A percentile compares a stretch with the other conserved stretches of the same genome.
Evolutionary conservation across 2,329 filamentous ascomycete genomes (phyloP).

Genomic region (Colletotrichum tamarilloi): DNA sequence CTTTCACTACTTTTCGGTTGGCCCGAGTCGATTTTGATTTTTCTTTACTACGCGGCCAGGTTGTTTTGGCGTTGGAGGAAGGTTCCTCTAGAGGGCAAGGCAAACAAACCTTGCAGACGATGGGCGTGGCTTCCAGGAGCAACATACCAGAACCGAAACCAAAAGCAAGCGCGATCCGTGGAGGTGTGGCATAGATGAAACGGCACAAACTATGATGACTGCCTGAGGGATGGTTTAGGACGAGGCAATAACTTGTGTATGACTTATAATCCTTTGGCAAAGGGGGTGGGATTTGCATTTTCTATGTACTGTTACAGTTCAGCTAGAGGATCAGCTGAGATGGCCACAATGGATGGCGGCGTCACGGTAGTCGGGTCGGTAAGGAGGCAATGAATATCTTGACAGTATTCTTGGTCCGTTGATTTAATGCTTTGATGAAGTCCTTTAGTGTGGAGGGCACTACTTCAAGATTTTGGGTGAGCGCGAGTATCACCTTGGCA

Average conservation of each 20-base stretch:
- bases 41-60: constrained; percentile 23
- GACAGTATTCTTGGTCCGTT: not conserved
- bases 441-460: too few species aligned
- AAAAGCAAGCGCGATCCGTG: constrained; percentile 24
- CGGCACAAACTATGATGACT: constrained; percentile 22
- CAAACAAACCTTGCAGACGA: constrained; percentile 17
- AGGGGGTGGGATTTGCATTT: constrained; percentile 33
- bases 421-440: not conserved
- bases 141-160: constrained; percentile 17
- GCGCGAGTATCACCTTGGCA: too few species aligned
- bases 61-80: constrained; percentile 36
- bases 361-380: constrained; percentile 25
- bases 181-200: constrained; percentile 25
- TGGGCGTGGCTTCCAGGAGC: constrained; percentile 18
- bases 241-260: constrained; percentile 31
- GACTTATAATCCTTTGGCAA: constrained; percentile 36
- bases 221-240: constrained; percentile 19
- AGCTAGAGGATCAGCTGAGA: constrained; percentile 27
- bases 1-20: constrained; percentile 29
- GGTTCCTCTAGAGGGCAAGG: constrained; percentile 27
- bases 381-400: constrained; percentile 32
- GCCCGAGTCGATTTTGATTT: constrained; percentile 16
- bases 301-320: constrained; percentile 35
- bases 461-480: too few species aligned
- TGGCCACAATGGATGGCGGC: constrained; percentile 17